Evolutionary conservation across 306 rosid species (phyloP).

Genomic region (Quercus cerris): DNA sequence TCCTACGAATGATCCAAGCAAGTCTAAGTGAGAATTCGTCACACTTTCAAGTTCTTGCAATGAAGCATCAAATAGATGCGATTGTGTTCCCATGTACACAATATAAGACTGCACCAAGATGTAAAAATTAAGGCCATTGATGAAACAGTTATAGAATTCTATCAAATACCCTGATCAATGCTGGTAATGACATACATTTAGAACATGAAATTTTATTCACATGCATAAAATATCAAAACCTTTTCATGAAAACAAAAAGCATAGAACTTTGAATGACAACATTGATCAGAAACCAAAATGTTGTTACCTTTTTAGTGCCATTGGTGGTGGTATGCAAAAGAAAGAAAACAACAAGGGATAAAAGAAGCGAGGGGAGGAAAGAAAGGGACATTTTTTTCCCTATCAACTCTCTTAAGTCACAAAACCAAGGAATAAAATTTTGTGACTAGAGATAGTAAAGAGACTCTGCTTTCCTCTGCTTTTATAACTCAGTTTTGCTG

Average conservation of each 20-base stretch:
- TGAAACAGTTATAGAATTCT: background rate
- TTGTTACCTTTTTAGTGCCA: slow-evolving; percentile 42
- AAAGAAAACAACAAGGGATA: slow-evolving; percentile 28
- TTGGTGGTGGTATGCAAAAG: slow-evolving; percentile 21
- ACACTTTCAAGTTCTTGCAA: slow-evolving; percentile 17
- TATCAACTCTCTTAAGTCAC: background rate
- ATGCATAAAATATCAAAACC: background rate
- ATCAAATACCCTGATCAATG: background rate
- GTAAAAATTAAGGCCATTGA: background rate
- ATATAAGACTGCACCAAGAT: slow-evolving; percentile 52
- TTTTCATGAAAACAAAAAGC: background rate
- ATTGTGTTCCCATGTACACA: slow-evolving; percentile 64
- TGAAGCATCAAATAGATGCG: slow-evolving; percentile 29
- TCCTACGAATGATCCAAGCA: slow-evolving; percentile 53
- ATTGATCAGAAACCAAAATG: background rate
- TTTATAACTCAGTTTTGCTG: background rate
- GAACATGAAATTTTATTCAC: background rate
- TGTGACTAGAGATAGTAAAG: background rate
- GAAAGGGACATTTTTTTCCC: slow-evolving; percentile 22
- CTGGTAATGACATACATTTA: background rate
- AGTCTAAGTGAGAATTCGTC: slow-evolving; percentile 38
- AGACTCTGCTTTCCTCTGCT: slow-evolving; percentile 12
- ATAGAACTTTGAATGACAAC: too few relatives aligned
- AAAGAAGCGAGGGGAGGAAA: slow-evolving; percentile 6
- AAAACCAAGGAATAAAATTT: background rate